These are phyloP conservation scores for Colletotrichum destructivum DNA, from an alignment of 2,329 filamentous ascomycete species.

Conservation along the genomic window DNA sequence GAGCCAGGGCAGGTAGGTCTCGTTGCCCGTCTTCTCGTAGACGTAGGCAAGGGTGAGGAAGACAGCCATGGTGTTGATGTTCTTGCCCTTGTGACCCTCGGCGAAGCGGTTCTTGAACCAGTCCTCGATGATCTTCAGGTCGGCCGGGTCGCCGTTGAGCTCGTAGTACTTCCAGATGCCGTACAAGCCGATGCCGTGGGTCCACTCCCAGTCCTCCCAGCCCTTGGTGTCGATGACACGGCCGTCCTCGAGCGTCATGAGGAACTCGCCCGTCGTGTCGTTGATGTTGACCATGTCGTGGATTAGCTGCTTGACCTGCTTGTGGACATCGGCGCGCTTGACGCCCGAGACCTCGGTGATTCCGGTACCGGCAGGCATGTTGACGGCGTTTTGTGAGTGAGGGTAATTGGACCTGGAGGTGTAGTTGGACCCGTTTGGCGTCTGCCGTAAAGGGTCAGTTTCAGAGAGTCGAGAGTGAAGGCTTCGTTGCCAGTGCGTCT, in stretches of 20 bases:
- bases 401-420: neutral
- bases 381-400: conserved; percentile 8
- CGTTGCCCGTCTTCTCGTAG: conserved; percentile 81
- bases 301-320: conserved; percentile 76
- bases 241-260: conserved; percentile 79
- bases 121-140: conserved; percentile 77
- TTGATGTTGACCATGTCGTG: conserved; percentile 83
- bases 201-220: conserved; percentile 89
- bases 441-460: neutral
- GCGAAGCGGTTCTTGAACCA: conserved; percentile 81
- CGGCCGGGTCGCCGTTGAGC: conserved; percentile 73
- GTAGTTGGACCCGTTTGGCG: neutral
- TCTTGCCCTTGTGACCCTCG: conserved; percentile 83
- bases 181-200: conserved; percentile 84
- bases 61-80: conserved; percentile 88
- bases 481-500: no score
- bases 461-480: neutral
- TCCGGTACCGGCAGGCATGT: conserved; percentile 52
- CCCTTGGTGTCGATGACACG: conserved; percentile 87
- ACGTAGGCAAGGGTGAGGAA: conserved; percentile 83
- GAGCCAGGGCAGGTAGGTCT: conserved; percentile 81
- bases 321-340: conserved; percentile 63
- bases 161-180: conserved; percentile 88
- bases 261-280: conserved; percentile 81
- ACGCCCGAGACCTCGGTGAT: conserved; percentile 59